Evolutionary conservation across 306 rosid genomes (phyloP), one percentile per base, ranked within the genome.

Genomic region (Prunus dulcis): DNA sequence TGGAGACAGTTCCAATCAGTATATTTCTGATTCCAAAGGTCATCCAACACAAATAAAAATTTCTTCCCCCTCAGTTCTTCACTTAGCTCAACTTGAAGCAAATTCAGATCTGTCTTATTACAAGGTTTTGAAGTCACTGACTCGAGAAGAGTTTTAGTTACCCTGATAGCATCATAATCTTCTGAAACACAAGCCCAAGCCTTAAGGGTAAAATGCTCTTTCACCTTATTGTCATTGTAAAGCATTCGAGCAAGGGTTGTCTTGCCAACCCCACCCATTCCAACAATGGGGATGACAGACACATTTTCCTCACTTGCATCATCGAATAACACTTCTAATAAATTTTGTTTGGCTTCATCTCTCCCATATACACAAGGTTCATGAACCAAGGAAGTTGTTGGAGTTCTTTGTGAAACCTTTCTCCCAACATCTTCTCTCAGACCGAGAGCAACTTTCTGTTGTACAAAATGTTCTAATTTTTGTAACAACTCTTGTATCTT

Each of bases 241-340:
- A 70, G n/a, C 17, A 51, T 22, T 13, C 27, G 74, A 70, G 74
- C 61, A 50, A 70, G 74, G 23, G 74, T 51, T 15, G 74, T 70
- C 34, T 69, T 69, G 23, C 64, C 64, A 58, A 58, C 18, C 6
- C 64, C 64, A 9, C 64, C 64, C 64, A 58, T 34, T 1, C 76
- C 76, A 18, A 55, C 22, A 10, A 72, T 72, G 11, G 76, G 52
- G 9, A 72, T 55, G 4, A 53, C 23, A 19, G 50, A 11, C 3
- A 13, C 11, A 17, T 34, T 1, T 6, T 17, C 12, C 23, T n/a
- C 18, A 0, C 76, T 12, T 1, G 46, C 9, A 52, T 34, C 51
- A 72, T 53, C 76, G 0, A 10, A 22, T 46, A 73, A 45, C 43
- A 1, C 2, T 49, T 9, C 0, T 58, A 3, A 7, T 4, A 73